phyloP scores from a whole-genome alignment of 176 grass and related monocot genomes.

The Carex pumila region DNA sequence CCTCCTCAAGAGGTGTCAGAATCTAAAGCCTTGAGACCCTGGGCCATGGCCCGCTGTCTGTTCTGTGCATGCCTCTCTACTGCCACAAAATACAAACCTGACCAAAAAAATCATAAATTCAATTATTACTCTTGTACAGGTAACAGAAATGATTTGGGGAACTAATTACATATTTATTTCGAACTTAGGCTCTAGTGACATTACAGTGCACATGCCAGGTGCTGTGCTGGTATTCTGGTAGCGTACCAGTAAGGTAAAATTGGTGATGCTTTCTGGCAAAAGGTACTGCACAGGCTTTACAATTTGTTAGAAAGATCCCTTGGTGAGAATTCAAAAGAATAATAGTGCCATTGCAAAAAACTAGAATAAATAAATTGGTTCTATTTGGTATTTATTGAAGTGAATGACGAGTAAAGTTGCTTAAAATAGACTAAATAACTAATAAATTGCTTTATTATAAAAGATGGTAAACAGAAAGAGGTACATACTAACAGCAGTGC shows the following conservation, averaged over 20 bases:
- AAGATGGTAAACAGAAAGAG: constrained; percentile 4
- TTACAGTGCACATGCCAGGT: not conserved
- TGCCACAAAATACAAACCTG: constrained; percentile 73
- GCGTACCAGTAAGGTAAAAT: not conserved
- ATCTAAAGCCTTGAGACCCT: constrained; percentile 57
- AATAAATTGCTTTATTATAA: not conserved
- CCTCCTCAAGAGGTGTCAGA: constrained; percentile 9
- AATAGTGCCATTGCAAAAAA: not conserved
- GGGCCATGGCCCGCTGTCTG: constrained; percentile 48
- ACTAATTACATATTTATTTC: not conserved
- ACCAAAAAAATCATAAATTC: not conserved
- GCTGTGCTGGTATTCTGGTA: not conserved
- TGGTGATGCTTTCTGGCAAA: not conserved
- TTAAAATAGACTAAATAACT: not conserved
- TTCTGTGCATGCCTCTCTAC: constrained; percentile 91
- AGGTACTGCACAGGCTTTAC: not conserved
- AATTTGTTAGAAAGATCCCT: not conserved
- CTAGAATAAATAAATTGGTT: not conserved
- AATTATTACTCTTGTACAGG: not conserved
- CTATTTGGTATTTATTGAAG: not conserved
- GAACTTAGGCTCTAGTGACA: not conserved
- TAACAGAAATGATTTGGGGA: not conserved
- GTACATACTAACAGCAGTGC: constrained; percentile 71
- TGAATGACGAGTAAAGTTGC: not conserved
- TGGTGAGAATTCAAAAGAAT: not conserved